phyloP scores from a whole-genome alignment of 176 grass and related monocot genomes.

The Oropetium thomaeum region DNA sequence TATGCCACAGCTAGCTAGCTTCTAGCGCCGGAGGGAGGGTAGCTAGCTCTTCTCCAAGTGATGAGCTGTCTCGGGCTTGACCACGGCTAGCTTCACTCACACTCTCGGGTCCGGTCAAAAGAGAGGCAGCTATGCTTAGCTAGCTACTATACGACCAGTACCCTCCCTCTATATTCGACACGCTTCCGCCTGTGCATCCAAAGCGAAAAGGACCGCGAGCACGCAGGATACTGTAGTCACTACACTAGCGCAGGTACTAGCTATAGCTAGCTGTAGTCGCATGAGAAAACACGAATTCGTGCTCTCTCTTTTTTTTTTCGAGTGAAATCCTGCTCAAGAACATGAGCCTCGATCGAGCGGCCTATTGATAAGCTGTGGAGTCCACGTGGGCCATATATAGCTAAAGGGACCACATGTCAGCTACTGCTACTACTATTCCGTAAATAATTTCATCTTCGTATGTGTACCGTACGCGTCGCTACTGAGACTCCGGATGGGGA shows the following conservation, averaged over 20 bases:
- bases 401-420: background rate
- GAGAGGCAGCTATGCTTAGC: background rate
- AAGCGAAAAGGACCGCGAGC: background rate
- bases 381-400: background rate
- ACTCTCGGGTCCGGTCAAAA: constrained; percentile 46
- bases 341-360: background rate
- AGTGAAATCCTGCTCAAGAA: background rate
- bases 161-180: background rate
- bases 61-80: constrained; percentile 48
- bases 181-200: background rate
- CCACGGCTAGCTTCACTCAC: constrained; percentile 40
- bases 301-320: too few species aligned
- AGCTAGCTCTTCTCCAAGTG: too few species aligned
- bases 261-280: background rate
- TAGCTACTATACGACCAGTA: too few species aligned
- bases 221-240: background rate
- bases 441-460: background rate
- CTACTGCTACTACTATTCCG: background rate
- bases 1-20: too few species aligned
- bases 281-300: background rate
- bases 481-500: background rate
- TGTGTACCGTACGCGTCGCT: background rate
- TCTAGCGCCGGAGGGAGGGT: background rate
- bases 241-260: background rate
- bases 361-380: background rate